Conservation (phyloP, 345 rosid genomes). For the Corymbia maculata region DNA sequence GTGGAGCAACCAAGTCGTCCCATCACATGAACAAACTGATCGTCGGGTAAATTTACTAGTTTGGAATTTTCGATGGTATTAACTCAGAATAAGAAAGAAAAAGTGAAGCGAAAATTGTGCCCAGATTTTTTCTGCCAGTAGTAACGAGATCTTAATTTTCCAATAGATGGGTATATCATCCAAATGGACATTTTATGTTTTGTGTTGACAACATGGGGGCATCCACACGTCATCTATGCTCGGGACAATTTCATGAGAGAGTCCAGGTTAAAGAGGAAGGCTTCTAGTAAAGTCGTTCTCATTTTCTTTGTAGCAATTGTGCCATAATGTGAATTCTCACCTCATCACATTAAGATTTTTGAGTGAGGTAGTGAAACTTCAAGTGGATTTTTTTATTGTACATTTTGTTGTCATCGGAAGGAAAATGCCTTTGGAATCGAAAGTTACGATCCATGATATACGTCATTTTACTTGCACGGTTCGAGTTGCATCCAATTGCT, state of each 20-base stretch:
- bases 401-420: too few relatives aligned
- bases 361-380: not conserved
- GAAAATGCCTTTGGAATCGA: not conserved
- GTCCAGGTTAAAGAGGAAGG: not conserved
- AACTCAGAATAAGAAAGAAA: too few relatives aligned
- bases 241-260: not conserved
- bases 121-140: accelerated
- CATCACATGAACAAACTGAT: too few relatives aligned
- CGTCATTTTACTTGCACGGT: not conserved
- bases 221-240: not conserved
- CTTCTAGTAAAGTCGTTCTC: not conserved
- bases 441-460: not conserved
- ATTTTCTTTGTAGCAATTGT: too few relatives aligned
- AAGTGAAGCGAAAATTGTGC: not conserved
- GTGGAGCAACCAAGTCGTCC: too few relatives aligned
- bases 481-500: not conserved
- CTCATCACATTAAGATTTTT: not conserved
- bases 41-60: too few relatives aligned
- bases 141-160: not conserved
- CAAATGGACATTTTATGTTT: not conserved
- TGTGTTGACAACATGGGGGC: not conserved
- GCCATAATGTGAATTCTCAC: not conserved
- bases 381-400: not conserved
- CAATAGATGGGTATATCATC: not conserved
- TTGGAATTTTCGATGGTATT: accelerated